These are phyloP conservation scores for Hypoxylon crocopeplum DNA, from an alignment of 495 filamentous ascomycete genomes.

Conservation along the genomic window DNA sequence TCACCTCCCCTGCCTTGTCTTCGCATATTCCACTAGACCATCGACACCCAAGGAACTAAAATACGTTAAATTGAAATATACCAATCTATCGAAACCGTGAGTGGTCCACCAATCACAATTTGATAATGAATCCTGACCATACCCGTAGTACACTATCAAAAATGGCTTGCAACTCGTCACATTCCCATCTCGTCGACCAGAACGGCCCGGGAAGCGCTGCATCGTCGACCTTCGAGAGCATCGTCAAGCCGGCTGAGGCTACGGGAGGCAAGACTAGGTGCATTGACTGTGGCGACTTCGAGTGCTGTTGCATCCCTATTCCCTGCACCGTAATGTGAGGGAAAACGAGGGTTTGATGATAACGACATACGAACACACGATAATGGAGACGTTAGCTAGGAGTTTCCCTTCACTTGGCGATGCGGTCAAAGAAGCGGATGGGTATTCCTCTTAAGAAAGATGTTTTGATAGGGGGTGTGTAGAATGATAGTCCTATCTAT, in stretches of 20 bases:
- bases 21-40: no score
- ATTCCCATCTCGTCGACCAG: slow-evolving; percentile 31
- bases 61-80: neutral
- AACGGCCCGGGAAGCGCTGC: slow-evolving; percentile 51
- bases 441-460: no score
- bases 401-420: neutral
- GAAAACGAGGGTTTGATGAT: neutral
- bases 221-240: slow-evolving; percentile 47
- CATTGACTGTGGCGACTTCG: slow-evolving; percentile 53
- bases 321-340: slow-evolving; percentile 53
- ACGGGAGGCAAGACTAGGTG: slow-evolving; percentile 51
- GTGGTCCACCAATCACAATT: neutral
- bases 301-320: slow-evolving; percentile 57
- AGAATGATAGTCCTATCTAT: neutral
- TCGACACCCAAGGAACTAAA: no score
- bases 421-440: neutral
- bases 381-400: slow-evolving; percentile 3
- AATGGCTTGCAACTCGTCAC: slow-evolving; percentile 40
- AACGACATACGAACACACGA: neutral
- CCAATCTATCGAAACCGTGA: slow-evolving; percentile 1
- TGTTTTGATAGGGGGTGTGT: no score
- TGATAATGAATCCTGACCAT: no score
- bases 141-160: neutral
- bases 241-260: slow-evolving; percentile 49
- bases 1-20: no score